These are phyloP conservation scores for Agarophyton chilense DNA, from an alignment of 23 red algal genomes.

Conservation along the genomic window DNA sequence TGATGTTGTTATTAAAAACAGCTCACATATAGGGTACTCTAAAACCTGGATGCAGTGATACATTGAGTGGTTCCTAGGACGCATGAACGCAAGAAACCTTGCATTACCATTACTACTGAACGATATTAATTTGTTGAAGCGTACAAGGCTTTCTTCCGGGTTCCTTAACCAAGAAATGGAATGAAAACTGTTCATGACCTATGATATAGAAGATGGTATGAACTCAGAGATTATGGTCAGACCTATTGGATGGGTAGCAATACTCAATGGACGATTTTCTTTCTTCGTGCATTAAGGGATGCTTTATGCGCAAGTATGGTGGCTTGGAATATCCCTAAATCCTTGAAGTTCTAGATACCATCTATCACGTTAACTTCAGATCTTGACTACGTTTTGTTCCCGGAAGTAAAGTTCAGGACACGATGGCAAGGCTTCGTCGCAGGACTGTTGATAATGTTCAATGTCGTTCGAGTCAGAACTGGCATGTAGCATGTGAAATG, in stretches of 20 bases:
- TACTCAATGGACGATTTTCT: too few relatives aligned
- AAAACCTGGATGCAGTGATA: conserved; percentile 24
- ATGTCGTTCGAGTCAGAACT: neutral
- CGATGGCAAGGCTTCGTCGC: neutral
- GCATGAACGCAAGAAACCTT: neutral
- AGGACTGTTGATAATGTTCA: neutral
- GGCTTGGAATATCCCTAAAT: neutral
- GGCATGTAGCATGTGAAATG: conserved; percentile 7
- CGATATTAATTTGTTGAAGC: neutral
- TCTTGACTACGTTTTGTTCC: neutral
- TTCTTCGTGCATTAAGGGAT: too few relatives aligned
- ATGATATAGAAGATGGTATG: neutral
- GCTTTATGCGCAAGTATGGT: conserved; percentile 18
- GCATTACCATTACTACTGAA: neutral
- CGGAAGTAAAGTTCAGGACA: neutral
- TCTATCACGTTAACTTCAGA: neutral
- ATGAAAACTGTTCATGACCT: neutral
- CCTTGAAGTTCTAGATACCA: neutral
- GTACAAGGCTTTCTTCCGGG: conserved; percentile 8
- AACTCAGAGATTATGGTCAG: neutral
- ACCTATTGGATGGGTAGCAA: too few relatives aligned
- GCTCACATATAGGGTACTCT: neutral
- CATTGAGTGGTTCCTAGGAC: neutral
- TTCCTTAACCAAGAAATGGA: neutral
- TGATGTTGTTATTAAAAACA: neutral